These are phyloP conservation scores for Grammothele lineata DNA, from an alignment of 768 basidiomycete genomes.

Conservation along the genomic window DNA sequence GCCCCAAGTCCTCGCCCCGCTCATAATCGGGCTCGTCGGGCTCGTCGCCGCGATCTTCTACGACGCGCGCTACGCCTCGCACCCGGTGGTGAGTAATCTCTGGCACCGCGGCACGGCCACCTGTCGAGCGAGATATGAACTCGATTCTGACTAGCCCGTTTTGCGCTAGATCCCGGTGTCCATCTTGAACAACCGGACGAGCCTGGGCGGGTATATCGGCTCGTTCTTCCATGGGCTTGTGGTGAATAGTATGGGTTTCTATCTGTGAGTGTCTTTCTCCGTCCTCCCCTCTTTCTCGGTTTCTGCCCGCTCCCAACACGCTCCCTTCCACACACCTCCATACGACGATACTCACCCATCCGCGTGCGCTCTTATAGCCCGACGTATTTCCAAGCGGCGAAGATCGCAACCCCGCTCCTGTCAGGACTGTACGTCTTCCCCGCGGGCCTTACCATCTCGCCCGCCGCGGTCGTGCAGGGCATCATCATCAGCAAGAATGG, in stretches of 20 bases:
- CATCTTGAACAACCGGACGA: conserved; percentile 12
- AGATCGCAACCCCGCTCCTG: conserved; percentile 32
- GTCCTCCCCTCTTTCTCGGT: neutral
- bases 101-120: too few relatives aligned
- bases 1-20: conserved; percentile 10
- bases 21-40: conserved; percentile 4
- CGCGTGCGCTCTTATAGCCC: conserved; percentile 17
- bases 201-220: conserved; percentile 23
- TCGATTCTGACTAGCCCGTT: neutral
- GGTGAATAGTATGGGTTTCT: conserved; percentile 21
- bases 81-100: conserved; percentile 23
- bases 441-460: conserved; percentile 32
- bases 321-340: neutral
- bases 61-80: conserved; percentile 24
- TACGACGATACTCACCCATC: neutral
- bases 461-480: conserved; percentile 35
- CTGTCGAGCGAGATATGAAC: neutral
- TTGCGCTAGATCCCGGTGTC: conserved; percentile 3
- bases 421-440: conserved; percentile 36
- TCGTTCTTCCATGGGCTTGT: conserved; percentile 30
- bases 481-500: conserved; percentile 25
- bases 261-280: too few relatives aligned
- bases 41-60: conserved; percentile 9
- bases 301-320: neutral
- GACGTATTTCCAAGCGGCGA: conserved; percentile 44